Percentiles rank a stretch among this genome's conserved stretches.
These are phyloP conservation scores for Rhodomyrtus psidioides DNA, from an alignment of 441 rosid species.

Conservation along the genomic window DNA sequence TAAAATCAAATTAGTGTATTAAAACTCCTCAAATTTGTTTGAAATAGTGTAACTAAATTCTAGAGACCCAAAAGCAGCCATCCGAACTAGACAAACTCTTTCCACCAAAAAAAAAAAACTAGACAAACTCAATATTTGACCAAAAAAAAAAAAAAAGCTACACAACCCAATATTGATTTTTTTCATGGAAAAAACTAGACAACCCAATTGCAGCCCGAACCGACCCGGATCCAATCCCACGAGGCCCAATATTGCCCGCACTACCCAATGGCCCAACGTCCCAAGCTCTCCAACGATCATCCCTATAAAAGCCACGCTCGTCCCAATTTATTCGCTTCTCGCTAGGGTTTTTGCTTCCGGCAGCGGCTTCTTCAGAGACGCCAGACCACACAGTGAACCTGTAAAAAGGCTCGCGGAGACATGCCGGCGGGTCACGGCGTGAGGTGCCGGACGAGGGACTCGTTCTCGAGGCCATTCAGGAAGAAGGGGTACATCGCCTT, in stretches of 20 bases:
- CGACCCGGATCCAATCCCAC: neutral
- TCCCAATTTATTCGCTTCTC: rapidly evolving
- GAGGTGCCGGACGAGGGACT: conserved; percentile 77
- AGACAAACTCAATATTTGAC: no score
- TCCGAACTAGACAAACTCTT: neutral
- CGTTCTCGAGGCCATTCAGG: conserved; percentile 75
- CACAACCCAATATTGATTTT: no score
- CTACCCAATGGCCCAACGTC: neutral
- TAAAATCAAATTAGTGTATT: neutral
- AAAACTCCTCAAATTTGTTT: neutral
- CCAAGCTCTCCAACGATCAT: neutral
- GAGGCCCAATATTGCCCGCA: neutral
- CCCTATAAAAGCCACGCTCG: neutral
- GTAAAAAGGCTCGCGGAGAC: neutral
- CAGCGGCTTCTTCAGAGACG: neutral
- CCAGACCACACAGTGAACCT: neutral
- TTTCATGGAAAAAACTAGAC: neutral
- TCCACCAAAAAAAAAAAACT: no score
- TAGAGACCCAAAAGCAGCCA: neutral
- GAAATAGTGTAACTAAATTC: no score
- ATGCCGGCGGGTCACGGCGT: conserved; percentile 97
- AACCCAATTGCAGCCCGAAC: neutral
- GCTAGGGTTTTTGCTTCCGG: neutral
- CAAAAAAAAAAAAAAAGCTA: no score
- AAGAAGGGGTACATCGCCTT: conserved; percentile 92